These are phyloP conservation scores for Coffea humblotiana DNA, from an alignment of 305 asterid species.

Conservation along the genomic window DNA sequence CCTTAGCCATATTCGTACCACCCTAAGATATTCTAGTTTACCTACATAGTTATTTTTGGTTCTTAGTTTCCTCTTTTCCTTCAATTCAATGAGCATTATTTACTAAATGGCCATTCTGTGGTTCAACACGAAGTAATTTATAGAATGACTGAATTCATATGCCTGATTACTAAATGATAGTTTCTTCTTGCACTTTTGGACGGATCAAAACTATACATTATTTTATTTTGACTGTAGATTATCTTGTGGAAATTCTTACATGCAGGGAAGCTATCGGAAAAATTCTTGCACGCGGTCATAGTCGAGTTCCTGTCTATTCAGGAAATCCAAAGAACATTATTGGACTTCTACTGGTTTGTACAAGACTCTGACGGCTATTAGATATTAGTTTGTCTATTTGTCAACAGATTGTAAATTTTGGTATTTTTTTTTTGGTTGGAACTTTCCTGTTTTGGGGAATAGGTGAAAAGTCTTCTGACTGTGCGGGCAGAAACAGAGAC, in stretches of 20 bases:
- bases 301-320: conserved; percentile 90
- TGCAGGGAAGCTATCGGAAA: conserved; percentile 96
- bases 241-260: conserved; percentile 15
- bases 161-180: background rate
- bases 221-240: background rate
- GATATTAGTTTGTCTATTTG: conserved; percentile 8
- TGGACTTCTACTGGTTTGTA: conserved; percentile 94
- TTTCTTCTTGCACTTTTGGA: background rate
- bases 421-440: background rate
- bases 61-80: no score
- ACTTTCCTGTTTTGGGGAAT: conserved; percentile 21
- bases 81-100: no score
- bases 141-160: background rate
- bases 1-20: no score
- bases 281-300: conserved; percentile 95
- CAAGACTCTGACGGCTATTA: conserved; percentile 12
- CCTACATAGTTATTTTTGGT: no score
- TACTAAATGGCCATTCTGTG: no score
- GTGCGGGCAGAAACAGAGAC: conserved; percentile 93
- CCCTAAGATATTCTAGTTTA: no score
- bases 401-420: conserved; percentile 2
- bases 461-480: conserved; percentile 95
- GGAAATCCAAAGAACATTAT: conserved; percentile 82
- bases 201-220: background rate
- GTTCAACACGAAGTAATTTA: background rate